These are phyloP conservation scores for Theileria annulata DNA, from an alignment of 169 alveolate genomes.

Conservation along the genomic window DNA sequence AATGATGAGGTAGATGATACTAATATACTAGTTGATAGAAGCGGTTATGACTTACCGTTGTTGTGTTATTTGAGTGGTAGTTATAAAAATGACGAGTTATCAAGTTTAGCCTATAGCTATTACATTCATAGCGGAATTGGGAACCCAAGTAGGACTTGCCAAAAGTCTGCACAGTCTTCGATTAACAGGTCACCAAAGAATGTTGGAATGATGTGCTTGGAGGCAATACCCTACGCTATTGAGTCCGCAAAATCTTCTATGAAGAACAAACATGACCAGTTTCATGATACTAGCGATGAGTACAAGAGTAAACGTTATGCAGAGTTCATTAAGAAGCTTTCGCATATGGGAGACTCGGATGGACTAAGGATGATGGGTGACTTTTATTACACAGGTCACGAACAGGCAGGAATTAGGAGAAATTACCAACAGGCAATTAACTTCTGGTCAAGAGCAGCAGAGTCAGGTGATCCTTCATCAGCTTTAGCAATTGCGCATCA, in stretches of 20 bases:
- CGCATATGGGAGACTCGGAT: conserved; percentile 76
- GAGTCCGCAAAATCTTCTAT: conserved; percentile 65
- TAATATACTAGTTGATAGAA: conserved; percentile 14
- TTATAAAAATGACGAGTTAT: conserved; percentile 52
- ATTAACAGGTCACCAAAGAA: conserved; percentile 50
- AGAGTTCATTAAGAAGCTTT: conserved; percentile 73
- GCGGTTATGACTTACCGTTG: conserved; percentile 58
- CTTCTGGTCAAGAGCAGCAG: conserved; percentile 84
- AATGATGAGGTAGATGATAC: conserved; percentile 3
- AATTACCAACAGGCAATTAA: conserved; percentile 79
- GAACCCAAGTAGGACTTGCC: conserved; percentile 58
- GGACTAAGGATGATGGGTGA: conserved; percentile 84
- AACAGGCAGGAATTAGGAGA: conserved; percentile 61
- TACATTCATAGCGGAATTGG: conserved; percentile 71
- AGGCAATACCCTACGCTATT: conserved; percentile 60
- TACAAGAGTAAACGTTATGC: conserved; percentile 69
- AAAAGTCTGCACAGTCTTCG: conserved; percentile 60
- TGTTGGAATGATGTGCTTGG: conserved; percentile 51
- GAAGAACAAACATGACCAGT: conserved; percentile 8
- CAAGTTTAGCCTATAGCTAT: conserved; percentile 70
- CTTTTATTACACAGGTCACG: conserved; percentile 81
- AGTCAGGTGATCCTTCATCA: conserved; percentile 83
- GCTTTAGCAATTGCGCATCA: conserved; percentile 82
- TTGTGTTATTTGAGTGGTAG: conserved; percentile 60
- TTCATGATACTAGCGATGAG: conserved; percentile 53